These are phyloP conservation scores for Chlamydomonas sphaeroides DNA, from an alignment of 139 green algal genomes.

Conservation along the genomic window DNA sequence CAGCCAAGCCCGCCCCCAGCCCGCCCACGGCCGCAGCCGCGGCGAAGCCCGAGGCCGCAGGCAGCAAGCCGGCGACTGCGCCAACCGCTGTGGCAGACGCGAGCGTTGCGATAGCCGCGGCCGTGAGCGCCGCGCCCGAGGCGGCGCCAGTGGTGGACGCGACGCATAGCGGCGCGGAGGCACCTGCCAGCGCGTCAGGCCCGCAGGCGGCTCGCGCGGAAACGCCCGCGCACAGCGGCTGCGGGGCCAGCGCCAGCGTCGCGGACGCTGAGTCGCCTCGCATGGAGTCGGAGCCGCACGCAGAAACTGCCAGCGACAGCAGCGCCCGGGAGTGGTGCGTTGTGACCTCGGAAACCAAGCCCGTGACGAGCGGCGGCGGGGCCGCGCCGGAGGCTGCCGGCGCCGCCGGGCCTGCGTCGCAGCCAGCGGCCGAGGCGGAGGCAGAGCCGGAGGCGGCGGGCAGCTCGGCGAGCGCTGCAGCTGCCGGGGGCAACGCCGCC, in stretches of 20 bases:
- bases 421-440: background rate
- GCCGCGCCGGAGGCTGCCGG: background rate
- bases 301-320: conserved; percentile 38
- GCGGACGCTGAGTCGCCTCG: background rate
- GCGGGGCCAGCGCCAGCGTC: background rate
- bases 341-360: conserved; percentile 6
- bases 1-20: too few species aligned
- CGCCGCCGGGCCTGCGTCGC: background rate
- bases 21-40: background rate
- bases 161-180: too few species aligned
- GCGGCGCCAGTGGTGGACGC: too few species aligned
- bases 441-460: background rate
- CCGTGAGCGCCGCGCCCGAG: too few species aligned
- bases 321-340: conserved; percentile 35
- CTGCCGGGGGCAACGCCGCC: too few species aligned
- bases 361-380: too few species aligned
- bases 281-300: conserved; percentile 21
- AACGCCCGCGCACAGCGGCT: background rate
- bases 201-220: too few species aligned
- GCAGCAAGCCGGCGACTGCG: too few species aligned
- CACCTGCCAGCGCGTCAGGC: too few species aligned
- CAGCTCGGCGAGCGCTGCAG: too few species aligned
- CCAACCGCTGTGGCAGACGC: too few species aligned
- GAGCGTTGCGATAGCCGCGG: too few species aligned
- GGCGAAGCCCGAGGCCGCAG: background rate